These are phyloP conservation scores for Yamagishiella unicocca DNA, from an alignment of 139 green algal species.

Conservation along the genomic window DNA sequence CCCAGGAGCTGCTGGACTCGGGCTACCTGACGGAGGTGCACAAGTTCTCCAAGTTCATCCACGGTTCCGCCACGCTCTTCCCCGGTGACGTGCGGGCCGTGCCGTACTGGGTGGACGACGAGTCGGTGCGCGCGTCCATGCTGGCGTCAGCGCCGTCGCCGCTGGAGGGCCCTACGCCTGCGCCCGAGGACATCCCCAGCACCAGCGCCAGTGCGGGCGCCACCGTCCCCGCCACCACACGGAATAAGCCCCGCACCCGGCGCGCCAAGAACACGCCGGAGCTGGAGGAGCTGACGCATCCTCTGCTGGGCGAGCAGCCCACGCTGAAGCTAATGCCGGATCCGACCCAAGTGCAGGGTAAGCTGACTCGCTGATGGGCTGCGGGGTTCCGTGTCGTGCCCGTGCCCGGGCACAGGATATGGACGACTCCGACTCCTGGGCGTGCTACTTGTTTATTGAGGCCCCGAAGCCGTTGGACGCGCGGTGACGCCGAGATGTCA, in stretches of 20 bases:
- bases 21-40: slow-evolving; percentile 86
- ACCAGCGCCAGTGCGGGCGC: neutral
- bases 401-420: too few relatives aligned
- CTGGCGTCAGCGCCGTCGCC: slow-evolving; percentile 54
- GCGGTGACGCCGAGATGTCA: too few relatives aligned
- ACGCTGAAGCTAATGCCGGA: slow-evolving; percentile 87
- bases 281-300: slow-evolving; percentile 79
- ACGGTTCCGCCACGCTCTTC: slow-evolving; percentile 87
- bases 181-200: neutral
- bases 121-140: slow-evolving; percentile 67
- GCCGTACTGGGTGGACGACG: slow-evolving; percentile 97
- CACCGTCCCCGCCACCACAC: neutral
- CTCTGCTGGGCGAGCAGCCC: slow-evolving; percentile 84
- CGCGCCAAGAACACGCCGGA: neutral
- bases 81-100: slow-evolving; percentile 82
- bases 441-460: too few relatives aligned
- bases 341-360: slow-evolving; percentile 47
- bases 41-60: slow-evolving; percentile 97
- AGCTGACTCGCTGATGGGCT: too few relatives aligned
- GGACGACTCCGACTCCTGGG: too few relatives aligned
- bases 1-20: slow-evolving; percentile 81
- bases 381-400: too few relatives aligned
- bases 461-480: too few relatives aligned
- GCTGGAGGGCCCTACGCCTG: slow-evolving; percentile 27
- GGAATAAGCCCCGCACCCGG: slow-evolving; percentile 49